A percentile compares a stretch with the other conserved stretches of the same genome.
These are phyloP conservation scores for Salix viminalis DNA, from an alignment of 345 rosid genomes.

Conservation along the genomic window DNA sequence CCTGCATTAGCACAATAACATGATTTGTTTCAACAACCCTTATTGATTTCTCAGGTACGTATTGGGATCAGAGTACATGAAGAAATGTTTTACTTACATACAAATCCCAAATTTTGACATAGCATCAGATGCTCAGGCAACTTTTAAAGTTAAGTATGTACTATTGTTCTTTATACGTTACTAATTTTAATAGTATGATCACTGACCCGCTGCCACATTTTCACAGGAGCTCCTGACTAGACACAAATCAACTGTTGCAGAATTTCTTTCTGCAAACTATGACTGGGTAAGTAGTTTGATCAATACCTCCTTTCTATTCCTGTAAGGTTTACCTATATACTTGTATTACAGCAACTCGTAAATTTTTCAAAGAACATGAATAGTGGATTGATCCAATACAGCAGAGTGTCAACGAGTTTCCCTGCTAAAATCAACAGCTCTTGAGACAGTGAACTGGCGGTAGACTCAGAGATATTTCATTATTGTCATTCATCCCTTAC, in stretches of 20 bases:
- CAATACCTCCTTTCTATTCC: background rate
- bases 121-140: conserved; percentile 46
- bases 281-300: conserved; percentile 37
- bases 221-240: conserved; percentile 46
- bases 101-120: conserved; percentile 49
- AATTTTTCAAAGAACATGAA: background rate
- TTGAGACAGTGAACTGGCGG: background rate
- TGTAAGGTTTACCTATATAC: background rate
- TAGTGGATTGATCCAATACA: background rate
- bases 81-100: conserved; percentile 36
- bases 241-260: conserved; percentile 50
- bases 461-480: background rate
- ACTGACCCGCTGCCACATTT: conserved; percentile 5
- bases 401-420: background rate
- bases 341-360: too few relatives aligned
- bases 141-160: conserved; percentile 38
- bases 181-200: background rate
- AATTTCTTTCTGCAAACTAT: conserved; percentile 39
- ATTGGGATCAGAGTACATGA: conserved; percentile 39
- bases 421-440: background rate
- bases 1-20: background rate
- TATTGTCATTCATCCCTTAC: background rate
- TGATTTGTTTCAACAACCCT: background rate
- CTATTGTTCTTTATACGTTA: background rate
- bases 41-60: conserved; percentile 36